These are phyloP conservation scores for Phaeosphaeriaceae sp. DNA, from an alignment of 2,329 filamentous ascomycete species.

Conservation along the genomic window DNA sequence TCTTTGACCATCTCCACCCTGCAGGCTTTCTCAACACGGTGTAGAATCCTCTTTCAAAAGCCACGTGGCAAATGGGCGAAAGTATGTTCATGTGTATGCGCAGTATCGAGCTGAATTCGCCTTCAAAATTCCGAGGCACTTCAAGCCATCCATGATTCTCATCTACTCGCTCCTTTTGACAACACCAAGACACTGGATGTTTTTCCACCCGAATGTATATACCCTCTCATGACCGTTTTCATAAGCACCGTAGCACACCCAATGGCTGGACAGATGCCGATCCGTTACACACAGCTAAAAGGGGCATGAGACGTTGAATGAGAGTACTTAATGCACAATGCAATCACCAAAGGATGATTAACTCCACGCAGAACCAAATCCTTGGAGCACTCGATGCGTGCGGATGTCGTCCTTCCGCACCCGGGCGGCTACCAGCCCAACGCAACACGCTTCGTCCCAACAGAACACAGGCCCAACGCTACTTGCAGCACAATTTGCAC, in stretches of 20 bases:
- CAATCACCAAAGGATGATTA: conserved; percentile 1
- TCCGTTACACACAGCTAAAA: conserved; percentile 37
- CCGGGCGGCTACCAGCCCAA: conserved; percentile 22
- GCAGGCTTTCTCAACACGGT: background rate
- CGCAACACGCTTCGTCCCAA: conserved; percentile 12
- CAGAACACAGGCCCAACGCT: conserved; percentile 11
- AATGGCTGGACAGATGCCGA: conserved; percentile 43
- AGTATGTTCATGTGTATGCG: conserved; percentile 2
- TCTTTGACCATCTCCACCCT: conserved; percentile 2
- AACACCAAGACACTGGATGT: conserved; percentile 11
- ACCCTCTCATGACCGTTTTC: conserved; percentile 28
- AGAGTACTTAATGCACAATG: conserved; percentile 16
- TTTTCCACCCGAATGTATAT: conserved; percentile 43
- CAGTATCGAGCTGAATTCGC: conserved; percentile 1
- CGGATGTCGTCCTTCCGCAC: conserved; percentile 17
- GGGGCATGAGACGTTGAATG: conserved; percentile 18
- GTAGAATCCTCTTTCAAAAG: conserved; percentile 9
- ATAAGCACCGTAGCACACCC: conserved; percentile 29
- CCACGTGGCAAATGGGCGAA: background rate
- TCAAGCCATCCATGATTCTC: background rate
- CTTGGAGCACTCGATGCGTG: conserved; percentile 8
- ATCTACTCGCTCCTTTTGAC: conserved; percentile 1
- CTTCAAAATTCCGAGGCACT: background rate
- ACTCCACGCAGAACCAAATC: background rate
- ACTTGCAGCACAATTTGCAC: conserved; percentile 18